phyloP scores from a whole-genome alignment of 176 grass and related monocot species.

The Hordeum vulgare region DNA sequence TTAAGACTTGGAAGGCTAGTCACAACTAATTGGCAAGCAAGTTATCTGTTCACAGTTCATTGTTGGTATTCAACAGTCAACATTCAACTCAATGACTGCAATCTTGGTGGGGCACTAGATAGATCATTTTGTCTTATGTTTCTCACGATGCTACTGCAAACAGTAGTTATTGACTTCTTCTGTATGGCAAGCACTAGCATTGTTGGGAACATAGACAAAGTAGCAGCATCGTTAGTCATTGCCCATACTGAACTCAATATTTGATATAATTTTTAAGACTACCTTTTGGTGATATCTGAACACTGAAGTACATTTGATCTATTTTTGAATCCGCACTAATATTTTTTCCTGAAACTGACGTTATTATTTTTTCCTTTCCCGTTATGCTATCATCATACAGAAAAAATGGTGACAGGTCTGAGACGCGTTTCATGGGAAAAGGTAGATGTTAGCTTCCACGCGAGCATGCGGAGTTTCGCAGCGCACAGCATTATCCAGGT shows the following conservation, averaged over 20 bases:
- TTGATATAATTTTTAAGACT: too few species aligned
- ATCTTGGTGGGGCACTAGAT: not conserved
- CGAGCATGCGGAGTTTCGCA: constrained; percentile 53
- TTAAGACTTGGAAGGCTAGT: not conserved
- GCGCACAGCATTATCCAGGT: constrained; percentile 91
- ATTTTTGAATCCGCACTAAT: not conserved
- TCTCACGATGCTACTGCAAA: not conserved
- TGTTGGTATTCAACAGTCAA: not conserved
- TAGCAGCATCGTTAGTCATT: not conserved
- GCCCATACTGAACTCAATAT: not conserved
- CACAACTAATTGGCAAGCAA: constrained; percentile 4
- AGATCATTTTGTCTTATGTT: constrained; percentile 3
- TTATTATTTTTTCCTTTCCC: not conserved
- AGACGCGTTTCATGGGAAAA: constrained; percentile 68
- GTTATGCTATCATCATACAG: constrained; percentile 11
- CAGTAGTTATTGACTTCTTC: not conserved
- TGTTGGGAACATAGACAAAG: not conserved
- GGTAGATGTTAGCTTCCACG: constrained; percentile 81
- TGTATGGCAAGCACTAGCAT: not conserved
- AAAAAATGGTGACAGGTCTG: constrained; percentile 70
- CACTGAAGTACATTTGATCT: not conserved
- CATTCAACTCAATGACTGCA: not conserved
- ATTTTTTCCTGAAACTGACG: not conserved
- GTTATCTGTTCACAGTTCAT: constrained; percentile 18
- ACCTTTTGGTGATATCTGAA: not conserved